These are phyloP conservation scores for Tylopilus cervinicoccineus DNA, from an alignment of 768 basidiomycete species.

Conservation along the genomic window DNA sequence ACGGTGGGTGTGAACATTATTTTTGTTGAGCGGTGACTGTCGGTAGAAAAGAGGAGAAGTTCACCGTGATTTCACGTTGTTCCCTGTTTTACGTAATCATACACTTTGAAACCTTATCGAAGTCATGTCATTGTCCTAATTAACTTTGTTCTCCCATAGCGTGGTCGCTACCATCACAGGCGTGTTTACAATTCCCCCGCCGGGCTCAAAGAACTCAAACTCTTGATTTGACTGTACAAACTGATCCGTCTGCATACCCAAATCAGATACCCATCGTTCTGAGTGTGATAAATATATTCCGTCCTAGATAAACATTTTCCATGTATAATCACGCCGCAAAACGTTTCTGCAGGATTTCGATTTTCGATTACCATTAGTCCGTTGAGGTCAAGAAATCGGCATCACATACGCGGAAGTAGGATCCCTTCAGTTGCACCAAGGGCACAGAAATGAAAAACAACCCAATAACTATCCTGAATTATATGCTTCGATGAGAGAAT, in stretches of 20 bases:
- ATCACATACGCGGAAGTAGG: conserved; percentile 31
- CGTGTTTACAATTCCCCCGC: no score
- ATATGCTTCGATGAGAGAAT: not conserved
- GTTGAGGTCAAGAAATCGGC: not conserved
- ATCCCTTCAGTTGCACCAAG: conserved; percentile 32
- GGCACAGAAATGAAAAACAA: conserved; percentile 37
- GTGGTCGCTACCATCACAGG: no score
- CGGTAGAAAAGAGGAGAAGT: no score
- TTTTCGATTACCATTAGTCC: not conserved
- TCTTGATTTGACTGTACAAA: no score
- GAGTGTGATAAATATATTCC: not conserved
- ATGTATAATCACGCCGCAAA: conserved; percentile 14
- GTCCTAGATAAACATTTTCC: not conserved
- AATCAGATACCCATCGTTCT: no score
- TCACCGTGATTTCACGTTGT: not conserved
- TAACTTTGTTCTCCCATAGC: no score
- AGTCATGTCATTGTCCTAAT: no score
- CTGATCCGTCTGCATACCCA: no score
- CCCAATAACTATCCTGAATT: conserved; percentile 27
- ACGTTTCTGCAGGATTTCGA: conserved; percentile 12
- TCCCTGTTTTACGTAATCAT: not conserved
- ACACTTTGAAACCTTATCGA: no score
- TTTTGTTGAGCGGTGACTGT: not conserved
- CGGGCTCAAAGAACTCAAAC: no score
- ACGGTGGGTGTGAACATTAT: conserved; percentile 40